These are phyloP conservation scores for Daucus carota DNA, from an alignment of 129 eudicot genomes.

Conservation along the genomic window DH1_v3.0 NC_030383.2:48525501-48526000, in stretches of 20 bases:
- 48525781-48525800: background rate
- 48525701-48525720: background rate
- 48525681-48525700: slow-evolving; percentile 24
- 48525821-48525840: background rate
- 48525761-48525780: background rate
- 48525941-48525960: background rate
- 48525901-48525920: background rate
- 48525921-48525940: background rate
- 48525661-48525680: slow-evolving; percentile 16
- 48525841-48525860: background rate
- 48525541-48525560: slow-evolving; percentile 29
- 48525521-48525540: slow-evolving; percentile 53
- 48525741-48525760: background rate
- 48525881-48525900: background rate
- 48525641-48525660: slow-evolving; percentile 21
- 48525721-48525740: background rate
- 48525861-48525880: background rate
- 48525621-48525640: slow-evolving; percentile 14
- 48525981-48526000: background rate
- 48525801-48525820: background rate
- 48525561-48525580: slow-evolving; percentile 14
- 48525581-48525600: slow-evolving; percentile 28
- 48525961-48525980: background rate
- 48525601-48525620: background rate
- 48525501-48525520: slow-evolving; percentile 37